A percentile compares a stretch with the other conserved stretches of the same genome.
phyloP scores from a whole-genome alignment of 2,329 filamentous ascomycete species.

The Fusarium burgessii region DNA sequence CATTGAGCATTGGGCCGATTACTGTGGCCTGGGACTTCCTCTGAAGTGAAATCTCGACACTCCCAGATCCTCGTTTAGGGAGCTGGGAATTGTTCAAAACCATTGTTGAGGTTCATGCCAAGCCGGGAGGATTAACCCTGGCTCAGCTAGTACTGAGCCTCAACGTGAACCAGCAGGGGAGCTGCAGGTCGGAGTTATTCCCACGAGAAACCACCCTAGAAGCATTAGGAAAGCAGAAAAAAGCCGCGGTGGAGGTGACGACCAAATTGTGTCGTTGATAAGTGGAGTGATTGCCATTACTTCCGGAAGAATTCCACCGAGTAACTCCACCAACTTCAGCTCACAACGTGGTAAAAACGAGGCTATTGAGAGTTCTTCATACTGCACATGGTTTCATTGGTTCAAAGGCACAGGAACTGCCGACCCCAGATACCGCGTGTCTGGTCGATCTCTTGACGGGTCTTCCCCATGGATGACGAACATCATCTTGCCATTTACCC shows the following conservation, averaged over 20 bases:
- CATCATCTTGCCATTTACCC: conserved; percentile 14
- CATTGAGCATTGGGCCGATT: not conserved
- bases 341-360: conserved; percentile 7
- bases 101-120: conserved; percentile 24
- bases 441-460: conserved; percentile 28
- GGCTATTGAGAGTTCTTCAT: conserved; percentile 19
- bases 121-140: conserved; percentile 29
- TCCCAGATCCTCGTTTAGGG: not conserved
- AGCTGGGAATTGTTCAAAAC: not conserved
- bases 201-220: conserved; percentile 6
- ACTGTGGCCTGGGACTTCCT: not conserved
- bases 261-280: conserved; percentile 21
- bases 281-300: conserved; percentile 22
- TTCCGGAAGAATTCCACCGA: conserved; percentile 29
- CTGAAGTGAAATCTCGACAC: not conserved
- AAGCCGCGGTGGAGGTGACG: conserved; percentile 27
- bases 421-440: conserved; percentile 15
- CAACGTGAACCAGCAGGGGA: conserved; percentile 13
- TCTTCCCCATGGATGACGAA: conserved; percentile 19
- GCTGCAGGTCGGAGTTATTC: conserved; percentile 13
- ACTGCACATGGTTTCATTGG: conserved; percentile 17
- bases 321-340: conserved; percentile 6
- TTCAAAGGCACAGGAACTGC: conserved; percentile 21
- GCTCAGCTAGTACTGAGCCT: conserved; percentile 21
- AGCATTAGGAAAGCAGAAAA: conserved; percentile 9